Evolutionary conservation across 2,329 filamentous ascomycete genomes (phyloP).

Genomic region (Zelopaecilomyces penicillatus): DNA sequence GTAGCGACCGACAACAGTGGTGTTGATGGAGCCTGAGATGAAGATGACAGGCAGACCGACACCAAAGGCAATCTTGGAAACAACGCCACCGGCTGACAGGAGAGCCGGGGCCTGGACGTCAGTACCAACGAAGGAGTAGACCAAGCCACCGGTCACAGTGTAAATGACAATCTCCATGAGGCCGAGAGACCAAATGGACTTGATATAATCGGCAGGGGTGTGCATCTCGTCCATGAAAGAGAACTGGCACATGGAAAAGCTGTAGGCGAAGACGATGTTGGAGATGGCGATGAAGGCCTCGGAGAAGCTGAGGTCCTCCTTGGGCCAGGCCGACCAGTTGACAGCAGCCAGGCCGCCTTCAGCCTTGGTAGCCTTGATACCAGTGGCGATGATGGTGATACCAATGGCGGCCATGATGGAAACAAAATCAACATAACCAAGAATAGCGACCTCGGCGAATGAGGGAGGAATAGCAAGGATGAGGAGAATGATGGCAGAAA

Average conservation of each 20-base stretch:
- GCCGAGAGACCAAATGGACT: slow-evolving; percentile 55
- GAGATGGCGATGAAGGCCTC: slow-evolving; percentile 52
- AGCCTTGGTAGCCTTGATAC: slow-evolving; percentile 30
- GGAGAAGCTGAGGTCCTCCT: slow-evolving; percentile 37
- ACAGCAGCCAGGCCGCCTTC: slow-evolving; percentile 24
- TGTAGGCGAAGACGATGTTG: slow-evolving; percentile 66
- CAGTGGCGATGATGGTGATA: slow-evolving; percentile 59
- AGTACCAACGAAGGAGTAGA: slow-evolving; percentile 61
- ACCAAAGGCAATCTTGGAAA: slow-evolving; percentile 62
- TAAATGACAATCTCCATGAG: slow-evolving; percentile 57
- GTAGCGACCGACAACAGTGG: slow-evolving; percentile 37
- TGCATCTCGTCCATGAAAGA: slow-evolving; percentile 48
- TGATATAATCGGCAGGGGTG: slow-evolving; percentile 36
- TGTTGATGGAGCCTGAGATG: slow-evolving; percentile 65
- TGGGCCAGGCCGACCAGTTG: slow-evolving; percentile 38
- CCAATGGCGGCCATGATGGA: slow-evolving; percentile 57
- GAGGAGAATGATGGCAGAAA: slow-evolving; percentile 38
- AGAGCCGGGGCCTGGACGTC: slow-evolving; percentile 59
- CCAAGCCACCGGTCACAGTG: slow-evolving; percentile 55
- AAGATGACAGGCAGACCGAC: slow-evolving; percentile 65
- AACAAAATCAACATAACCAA: slow-evolving; percentile 47
- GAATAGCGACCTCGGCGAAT: slow-evolving; percentile 40
- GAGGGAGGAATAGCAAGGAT: slow-evolving; percentile 38
- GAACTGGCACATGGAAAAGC: slow-evolving; percentile 45
- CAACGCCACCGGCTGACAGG: slow-evolving; percentile 48